Evolutionary conservation across 2,329 filamentous ascomycete species (phyloP), one percentile per base, ranked within the genome.

Genomic region (Pseudocercospora ulei): DNA sequence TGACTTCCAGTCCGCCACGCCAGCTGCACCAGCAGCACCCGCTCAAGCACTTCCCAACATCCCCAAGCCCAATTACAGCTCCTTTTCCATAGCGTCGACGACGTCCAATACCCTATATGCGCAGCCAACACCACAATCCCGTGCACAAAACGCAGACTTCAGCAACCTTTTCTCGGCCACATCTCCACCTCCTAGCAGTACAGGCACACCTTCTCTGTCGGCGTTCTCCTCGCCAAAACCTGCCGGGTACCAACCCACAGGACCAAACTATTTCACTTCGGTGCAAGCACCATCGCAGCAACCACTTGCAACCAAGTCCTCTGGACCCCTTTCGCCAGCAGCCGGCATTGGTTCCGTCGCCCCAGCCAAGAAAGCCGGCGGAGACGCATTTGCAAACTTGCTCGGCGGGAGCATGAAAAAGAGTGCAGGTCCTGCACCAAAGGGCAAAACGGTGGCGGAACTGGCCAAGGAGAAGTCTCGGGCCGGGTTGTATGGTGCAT

Each of bases 381-480:
- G 80, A 11, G 90, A 98, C 61, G 88, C 82, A 0, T 98, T 98
- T 55, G 87, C 86, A 8, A 82, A 79, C 12, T 70, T 98, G 20
- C 92, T 92, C 76, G 63, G 66, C 5, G 72, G 80, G 43, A 77
- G 75, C 49, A 38, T 56, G 25, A 61, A 60, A 50, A 60, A 57
- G 79, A 64, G 72, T 1, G 70, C 64, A 44, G 37, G 20, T 72
- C 77, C 72, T 7, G 69, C 67, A 6, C 67, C 71, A 38, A 71
- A 78, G 42, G 81, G 80, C 0, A 79, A 85, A 35, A 87, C 87
- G 39, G 73, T 98, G 65, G 87, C 86, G 18, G 87, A 93, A 61
- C 76, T 98, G 62, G 88, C 87, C n/a, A 95, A 95, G 69, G 86
- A 95, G 65, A 95, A 96, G 72, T 90, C 86, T 42, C 86, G 79